These are phyloP conservation scores for Aphelidium insulamus DNA, from an alignment of 371 early-diverging fungal genomes.

Conservation along the genomic window DNA sequence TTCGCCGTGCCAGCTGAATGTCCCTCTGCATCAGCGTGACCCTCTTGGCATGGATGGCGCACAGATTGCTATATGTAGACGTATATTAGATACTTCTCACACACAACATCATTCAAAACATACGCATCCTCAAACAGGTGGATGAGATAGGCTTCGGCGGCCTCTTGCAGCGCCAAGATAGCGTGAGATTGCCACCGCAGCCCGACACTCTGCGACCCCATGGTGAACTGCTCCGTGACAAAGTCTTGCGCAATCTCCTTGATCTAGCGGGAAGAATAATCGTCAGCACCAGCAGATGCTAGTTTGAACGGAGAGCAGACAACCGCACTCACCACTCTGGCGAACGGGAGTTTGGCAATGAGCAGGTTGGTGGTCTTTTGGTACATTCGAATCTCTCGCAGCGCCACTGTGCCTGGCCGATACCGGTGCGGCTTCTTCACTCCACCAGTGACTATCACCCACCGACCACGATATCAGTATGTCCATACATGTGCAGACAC, in stretches of 20 bases:
- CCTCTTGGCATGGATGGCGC: conserved; percentile 84
- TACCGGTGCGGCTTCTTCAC: conserved; percentile 21
- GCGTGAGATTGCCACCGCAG: conserved; percentile 64
- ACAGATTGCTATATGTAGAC: conserved; percentile 35
- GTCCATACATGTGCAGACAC: too few species aligned
- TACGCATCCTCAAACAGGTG: conserved; percentile 83
- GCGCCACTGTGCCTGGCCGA: conserved; percentile 37
- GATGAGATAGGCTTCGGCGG: conserved; percentile 65
- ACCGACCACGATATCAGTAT: too few species aligned
- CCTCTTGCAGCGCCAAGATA: conserved; percentile 70
- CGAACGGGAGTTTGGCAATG: conserved; percentile 54
- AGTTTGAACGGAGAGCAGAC: neutral
- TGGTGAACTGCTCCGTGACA: conserved; percentile 6
- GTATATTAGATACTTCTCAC: neutral
- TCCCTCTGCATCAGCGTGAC: conserved; percentile 83
- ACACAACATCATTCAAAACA: conserved; percentile 15
- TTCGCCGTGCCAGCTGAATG: conserved; percentile 69
- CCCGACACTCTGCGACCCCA: conserved; percentile 11
- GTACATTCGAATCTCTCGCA: conserved; percentile 43
- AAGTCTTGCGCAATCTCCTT: conserved; percentile 34
- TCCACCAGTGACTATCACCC: too few species aligned
- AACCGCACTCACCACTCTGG: conserved; percentile 29
- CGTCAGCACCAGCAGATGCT: neutral
- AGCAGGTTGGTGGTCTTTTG: conserved; percentile 43
- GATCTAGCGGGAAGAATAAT: conserved; percentile 15